Base-by-base conservation (phyloP, 2,329 filamentous ascomycete genomes). In the Arthrobotrys iridis region DNA sequence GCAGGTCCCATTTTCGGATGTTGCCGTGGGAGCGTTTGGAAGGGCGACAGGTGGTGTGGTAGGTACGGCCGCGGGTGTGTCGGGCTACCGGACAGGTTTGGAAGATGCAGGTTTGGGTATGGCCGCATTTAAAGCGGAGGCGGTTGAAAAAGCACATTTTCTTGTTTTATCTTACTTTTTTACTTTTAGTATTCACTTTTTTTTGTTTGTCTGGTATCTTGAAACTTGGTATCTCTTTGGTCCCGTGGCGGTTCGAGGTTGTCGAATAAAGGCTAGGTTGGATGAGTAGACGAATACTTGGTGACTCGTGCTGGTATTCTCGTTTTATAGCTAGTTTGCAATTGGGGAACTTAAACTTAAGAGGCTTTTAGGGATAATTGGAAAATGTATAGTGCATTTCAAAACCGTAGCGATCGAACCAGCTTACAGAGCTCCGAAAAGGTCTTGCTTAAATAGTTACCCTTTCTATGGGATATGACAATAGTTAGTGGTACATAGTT, bases 101-200 rank as follows among this genome's bases (percentile, higher is more conserved):
- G 59, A 64, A 74, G 33, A 74, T 66, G 13, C 28, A 63, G 60
- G 64, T 66, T 74, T 74, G 68, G 40, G 57, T 57, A 55, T 74
- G 60, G 43, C 68, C 68, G 68, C 68, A 74, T 66, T 66, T 65
- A 62, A 74, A 74, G 45, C 68, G 60, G 60, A 74, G 55, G 62
- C 68, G 62, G 55, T 74, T 74, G 68, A 74, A 74, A 62, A 74
- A 74, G 68, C 68, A 74, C 68, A 73, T 72, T 20, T 4, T 57
- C 11, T 63, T 24, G 33, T 24, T 45, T 58, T 8, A 13, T 58
- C n/a, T n/a, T n/a, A n/a, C n/a, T n/a, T 37, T 37, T 37, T 7
- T 37, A 7, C n/a, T 37, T 37, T 37, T 37, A n/a, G 33, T 37
- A 37, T 37, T n/a, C n/a, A n/a, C n/a, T n/a, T n/a, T n/a, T n/a